phyloP scores from a whole-genome alignment of 2,329 filamentous ascomycete genomes.

The Albifimbria verrucaria region DNA sequence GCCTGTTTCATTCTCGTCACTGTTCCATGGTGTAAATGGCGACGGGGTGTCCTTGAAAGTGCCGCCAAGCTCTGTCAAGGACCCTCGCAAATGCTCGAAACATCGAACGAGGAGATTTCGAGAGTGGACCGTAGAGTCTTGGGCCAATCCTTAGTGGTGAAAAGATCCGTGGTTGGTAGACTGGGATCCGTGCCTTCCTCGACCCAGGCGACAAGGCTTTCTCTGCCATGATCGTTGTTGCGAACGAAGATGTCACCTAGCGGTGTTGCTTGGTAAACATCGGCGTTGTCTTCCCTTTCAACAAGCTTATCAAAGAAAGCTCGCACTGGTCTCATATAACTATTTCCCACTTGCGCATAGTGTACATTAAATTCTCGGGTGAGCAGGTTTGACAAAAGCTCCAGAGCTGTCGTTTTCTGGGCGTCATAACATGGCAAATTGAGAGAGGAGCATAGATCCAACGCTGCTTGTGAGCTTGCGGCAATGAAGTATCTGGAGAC shows the following conservation, averaged over 20 bases:
- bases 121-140: background rate
- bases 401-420: background rate
- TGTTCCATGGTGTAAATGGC: background rate
- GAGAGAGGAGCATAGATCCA: background rate
- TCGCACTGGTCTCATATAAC: background rate
- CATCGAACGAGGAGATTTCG: background rate
- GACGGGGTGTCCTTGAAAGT: background rate
- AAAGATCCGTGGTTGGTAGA: background rate
- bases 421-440: background rate
- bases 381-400: background rate
- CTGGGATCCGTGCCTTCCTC: background rate
- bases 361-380: background rate
- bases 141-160: background rate
- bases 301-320: background rate
- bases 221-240: background rate
- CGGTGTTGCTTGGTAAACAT: background rate
- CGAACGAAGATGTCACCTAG: background rate
- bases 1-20: background rate
- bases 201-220: background rate
- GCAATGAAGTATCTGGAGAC: background rate
- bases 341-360: background rate
- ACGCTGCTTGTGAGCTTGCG: background rate
- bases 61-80: background rate
- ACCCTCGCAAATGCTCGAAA: background rate
- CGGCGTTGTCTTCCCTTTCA: background rate